Evolutionary conservation across 768 basidiomycete genomes (phyloP).

Genomic region (Kwoniella bestiolae): DNA sequence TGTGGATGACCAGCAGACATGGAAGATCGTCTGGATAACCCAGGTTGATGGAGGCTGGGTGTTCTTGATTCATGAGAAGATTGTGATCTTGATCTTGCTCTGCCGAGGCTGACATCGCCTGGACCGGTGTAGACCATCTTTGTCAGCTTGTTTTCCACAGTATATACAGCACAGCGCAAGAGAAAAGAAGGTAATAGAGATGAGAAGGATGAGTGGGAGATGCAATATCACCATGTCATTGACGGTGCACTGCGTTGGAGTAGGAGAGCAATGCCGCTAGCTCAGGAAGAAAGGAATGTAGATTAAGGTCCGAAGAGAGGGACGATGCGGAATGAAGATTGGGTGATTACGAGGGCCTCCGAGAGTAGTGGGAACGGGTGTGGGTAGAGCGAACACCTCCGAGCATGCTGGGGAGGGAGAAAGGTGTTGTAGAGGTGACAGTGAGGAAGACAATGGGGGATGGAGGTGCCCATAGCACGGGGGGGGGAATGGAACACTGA

Average conservation of each 20-base stretch:
- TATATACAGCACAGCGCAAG: background rate
- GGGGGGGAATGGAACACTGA: no score
- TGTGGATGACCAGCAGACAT: conserved; percentile 36
- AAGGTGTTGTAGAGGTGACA: background rate
- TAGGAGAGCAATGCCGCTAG: background rate
- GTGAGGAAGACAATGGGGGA: background rate
- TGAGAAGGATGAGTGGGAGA: conserved; percentile 1
- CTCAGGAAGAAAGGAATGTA: background rate
- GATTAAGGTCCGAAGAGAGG: background rate
- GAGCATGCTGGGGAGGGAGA: background rate
- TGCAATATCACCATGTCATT: no score
- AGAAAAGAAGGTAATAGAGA: no score
- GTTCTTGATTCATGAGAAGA: conserved; percentile 32
- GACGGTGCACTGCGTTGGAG: background rate
- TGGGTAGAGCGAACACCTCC: background rate
- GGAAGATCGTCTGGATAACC: conserved; percentile 48
- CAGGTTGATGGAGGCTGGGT: conserved; percentile 44
- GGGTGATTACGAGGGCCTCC: background rate
- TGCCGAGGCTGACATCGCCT: conserved; percentile 8
- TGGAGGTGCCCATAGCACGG: no score
- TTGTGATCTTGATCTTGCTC: conserved; percentile 6
- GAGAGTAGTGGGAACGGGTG: background rate
- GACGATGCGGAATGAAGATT: background rate
- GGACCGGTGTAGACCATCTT: conserved; percentile 11
- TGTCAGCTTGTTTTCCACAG: background rate